These are phyloP conservation scores for Trifolium pratense DNA, from an alignment of 306 rosid genomes.

Conservation along the genomic window DNA sequence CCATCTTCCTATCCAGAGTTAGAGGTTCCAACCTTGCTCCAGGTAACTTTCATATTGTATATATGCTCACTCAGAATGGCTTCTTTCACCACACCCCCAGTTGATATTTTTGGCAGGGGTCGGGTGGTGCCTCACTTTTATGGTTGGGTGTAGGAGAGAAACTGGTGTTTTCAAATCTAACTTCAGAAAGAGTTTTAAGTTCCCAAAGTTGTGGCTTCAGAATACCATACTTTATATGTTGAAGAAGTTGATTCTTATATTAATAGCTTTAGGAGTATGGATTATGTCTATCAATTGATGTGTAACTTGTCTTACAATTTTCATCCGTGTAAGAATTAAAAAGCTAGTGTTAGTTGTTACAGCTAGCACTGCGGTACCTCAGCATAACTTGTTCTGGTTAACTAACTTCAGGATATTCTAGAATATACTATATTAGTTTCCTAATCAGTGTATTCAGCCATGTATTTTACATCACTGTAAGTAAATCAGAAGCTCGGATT, in stretches of 20 bases:
- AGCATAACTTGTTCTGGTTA: conserved; percentile 14
- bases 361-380: background rate
- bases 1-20: conserved; percentile 88
- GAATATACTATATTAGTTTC: background rate
- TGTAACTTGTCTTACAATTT: background rate
- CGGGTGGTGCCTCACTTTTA: background rate
- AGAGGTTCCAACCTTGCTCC: conserved; percentile 91
- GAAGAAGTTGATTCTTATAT: conserved; percentile 14
- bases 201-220: conserved; percentile 5
- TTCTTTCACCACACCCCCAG: conserved; percentile 12
- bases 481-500: background rate
- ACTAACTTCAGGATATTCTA: conserved; percentile 14
- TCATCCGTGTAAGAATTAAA: background rate
- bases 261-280: conserved; percentile 2
- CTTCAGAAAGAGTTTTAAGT: conserved; percentile 19
- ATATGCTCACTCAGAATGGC: conserved; percentile 19
- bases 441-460: background rate
- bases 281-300: background rate
- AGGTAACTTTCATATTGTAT: conserved; percentile 60
- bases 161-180: conserved; percentile 14
- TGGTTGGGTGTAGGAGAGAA: conserved; percentile 5
- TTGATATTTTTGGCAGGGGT: background rate
- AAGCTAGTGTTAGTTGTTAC: background rate
- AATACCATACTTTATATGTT: background rate
- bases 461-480: background rate